These are phyloP conservation scores for Asterionellopsis glacialis DNA, from an alignment of 108 stramenopile genomes.

Conservation along the genomic window DNA sequence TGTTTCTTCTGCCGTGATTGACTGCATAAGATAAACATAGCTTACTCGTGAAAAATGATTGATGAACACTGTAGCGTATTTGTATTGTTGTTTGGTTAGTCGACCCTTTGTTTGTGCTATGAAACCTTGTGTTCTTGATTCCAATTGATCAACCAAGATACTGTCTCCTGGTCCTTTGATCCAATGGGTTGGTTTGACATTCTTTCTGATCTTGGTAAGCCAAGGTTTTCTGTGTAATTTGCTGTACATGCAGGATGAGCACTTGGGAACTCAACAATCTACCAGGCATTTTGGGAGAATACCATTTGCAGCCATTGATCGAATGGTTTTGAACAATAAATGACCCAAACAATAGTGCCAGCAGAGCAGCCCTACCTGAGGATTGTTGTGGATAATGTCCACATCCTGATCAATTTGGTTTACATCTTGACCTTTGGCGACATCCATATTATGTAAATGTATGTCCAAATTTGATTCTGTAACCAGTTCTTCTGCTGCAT, in stretches of 20 bases:
- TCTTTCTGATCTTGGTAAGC: too few relatives aligned
- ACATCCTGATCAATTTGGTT: too few relatives aligned
- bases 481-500: neutral
- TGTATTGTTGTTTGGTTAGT: slow-evolving; percentile 13
- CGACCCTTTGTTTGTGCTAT: slow-evolving; percentile 21
- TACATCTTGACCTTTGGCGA: too few relatives aligned
- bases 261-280: slow-evolving; percentile 12
- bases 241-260: slow-evolving; percentile 15
- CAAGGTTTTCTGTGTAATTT: too few relatives aligned
- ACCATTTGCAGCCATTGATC: too few relatives aligned
- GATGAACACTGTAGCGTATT: slow-evolving; percentile 15
- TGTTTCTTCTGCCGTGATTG: neutral
- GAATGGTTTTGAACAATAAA: too few relatives aligned
- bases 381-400: too few relatives aligned
- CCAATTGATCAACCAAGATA: slow-evolving; percentile 22
- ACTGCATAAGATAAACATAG: slow-evolving; percentile 13
- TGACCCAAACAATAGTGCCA: too few relatives aligned
- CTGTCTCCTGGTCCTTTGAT: slow-evolving; percentile 16
- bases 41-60: slow-evolving; percentile 17
- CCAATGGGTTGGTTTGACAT: neutral
- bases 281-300: slow-evolving; percentile 10
- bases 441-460: too few relatives aligned
- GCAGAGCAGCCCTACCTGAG: too few relatives aligned
- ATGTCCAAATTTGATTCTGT: too few relatives aligned
- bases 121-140: too few relatives aligned